A percentile compares a stretch with the other conserved stretches of the same genome.
phyloP scores from a whole-genome alignment of 306 rosid species.

The Lathyrus sativus region DNA sequence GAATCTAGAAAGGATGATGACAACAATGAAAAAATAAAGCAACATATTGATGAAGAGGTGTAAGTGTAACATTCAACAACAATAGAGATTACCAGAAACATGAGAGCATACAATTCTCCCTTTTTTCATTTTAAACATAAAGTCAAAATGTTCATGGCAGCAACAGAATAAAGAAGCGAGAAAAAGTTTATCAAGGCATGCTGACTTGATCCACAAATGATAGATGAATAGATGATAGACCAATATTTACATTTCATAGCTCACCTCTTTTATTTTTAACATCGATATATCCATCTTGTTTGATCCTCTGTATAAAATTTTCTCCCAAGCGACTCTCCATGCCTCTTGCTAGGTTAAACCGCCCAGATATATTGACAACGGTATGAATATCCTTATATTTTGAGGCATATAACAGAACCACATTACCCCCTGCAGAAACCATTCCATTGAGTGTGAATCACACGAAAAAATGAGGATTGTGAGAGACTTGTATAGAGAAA shows the following conservation, averaged over 20 bases:
- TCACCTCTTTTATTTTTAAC: slow-evolving; percentile 78
- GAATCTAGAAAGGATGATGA: no score
- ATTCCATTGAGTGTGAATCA: slow-evolving; percentile 17
- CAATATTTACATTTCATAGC: slow-evolving; percentile 30
- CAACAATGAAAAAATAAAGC: no score
- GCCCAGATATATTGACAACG: slow-evolving; percentile 85
- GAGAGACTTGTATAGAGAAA: slow-evolving; percentile 20
- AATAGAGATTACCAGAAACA: background rate
- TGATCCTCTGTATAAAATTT: slow-evolving; percentile 71
- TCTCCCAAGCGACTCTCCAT: slow-evolving; percentile 86
- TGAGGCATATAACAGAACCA: slow-evolving; percentile 77
- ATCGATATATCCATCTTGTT: slow-evolving; percentile 74
- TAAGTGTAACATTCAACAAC: slow-evolving; percentile 3
- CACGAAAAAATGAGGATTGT: slow-evolving; percentile 3
- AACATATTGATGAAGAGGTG: slow-evolving; percentile 21
- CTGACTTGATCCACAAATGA: slow-evolving; percentile 3
- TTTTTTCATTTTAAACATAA: slow-evolving; percentile 49
- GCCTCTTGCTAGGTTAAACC: slow-evolving; percentile 74
- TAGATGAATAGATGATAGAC: slow-evolving; percentile 1
- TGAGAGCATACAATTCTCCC: slow-evolving; percentile 35
- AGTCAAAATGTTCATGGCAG: slow-evolving; percentile 23
- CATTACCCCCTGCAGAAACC: slow-evolving; percentile 81
- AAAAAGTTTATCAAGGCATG: slow-evolving; percentile 19
- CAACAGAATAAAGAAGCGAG: background rate
- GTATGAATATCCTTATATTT: slow-evolving; percentile 61